Evolutionary conservation across 1,284 basidiomycete species (phyloP), one percentile per base, ranked within the genome.

Genomic region (Anthracocystis walkeri): DNA sequence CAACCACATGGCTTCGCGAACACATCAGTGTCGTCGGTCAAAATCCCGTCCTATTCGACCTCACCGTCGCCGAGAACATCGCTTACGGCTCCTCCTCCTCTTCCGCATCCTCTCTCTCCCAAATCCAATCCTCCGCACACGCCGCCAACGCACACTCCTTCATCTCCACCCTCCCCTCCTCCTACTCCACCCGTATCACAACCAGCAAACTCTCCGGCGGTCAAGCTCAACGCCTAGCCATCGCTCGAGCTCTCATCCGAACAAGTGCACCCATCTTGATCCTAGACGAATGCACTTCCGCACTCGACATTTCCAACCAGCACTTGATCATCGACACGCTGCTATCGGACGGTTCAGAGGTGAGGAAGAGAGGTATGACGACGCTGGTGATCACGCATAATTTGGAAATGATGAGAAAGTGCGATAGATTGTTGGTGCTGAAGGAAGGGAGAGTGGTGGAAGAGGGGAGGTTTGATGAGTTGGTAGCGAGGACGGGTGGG

Each of bases 381-480:
- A 94, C 93, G 57, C 85, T 98, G 68, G 91, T 97, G 87, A 90
- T 98, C 77, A 97, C 95, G 21, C 96, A 99, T 87, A 96, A 96
- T 85, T 85, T 94, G 49, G 89, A 91, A 64, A 90, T 94, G 51
- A 99, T 99, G 95, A 89, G 88, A 83, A 90, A 91, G 88, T 97
- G 95, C 87, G 94, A 97, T 85, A 89, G 94, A 41, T 90, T 99
- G 57, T 79, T 97, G 21, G 92, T 97, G 44, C 85, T 98, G 11
- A 88, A 91, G 16, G 90, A 91, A 18, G 95, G 95, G 5, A 85
- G 84, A 55, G 89, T 97, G 20, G 91, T 88, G 11, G 94, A 97
- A 86, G 87, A 93, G 75, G 95, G 95, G 18, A 88, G 88, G 49
- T 97, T 90, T 81, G 90, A 92, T 0, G 25, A 20, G 87, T 90